A percentile compares a stretch with the other conserved stretches of the same genome.
Evolutionary conservation across 306 rosid species (phyloP).

Genomic region (Canavalia gladiata): DNA sequence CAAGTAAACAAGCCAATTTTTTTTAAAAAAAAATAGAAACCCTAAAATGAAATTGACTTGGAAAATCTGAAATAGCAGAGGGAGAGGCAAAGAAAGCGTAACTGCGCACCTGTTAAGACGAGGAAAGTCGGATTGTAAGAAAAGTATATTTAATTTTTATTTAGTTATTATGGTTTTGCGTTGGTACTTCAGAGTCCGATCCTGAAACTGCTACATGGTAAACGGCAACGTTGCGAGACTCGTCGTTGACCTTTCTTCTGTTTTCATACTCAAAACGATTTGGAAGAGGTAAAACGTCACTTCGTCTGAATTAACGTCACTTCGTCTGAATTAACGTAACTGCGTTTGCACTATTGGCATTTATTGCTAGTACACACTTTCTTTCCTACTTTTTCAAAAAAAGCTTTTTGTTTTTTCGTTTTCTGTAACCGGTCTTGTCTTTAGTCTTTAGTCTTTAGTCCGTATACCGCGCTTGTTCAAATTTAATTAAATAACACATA

Average conservation of each 20-base stretch:
- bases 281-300: slow-evolving; percentile 12
- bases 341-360: not conserved
- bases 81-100: slow-evolving; percentile 41
- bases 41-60: slow-evolving; percentile 42
- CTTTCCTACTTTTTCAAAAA: not conserved
- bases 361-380: not conserved
- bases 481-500: not conserved
- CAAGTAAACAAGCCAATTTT: slow-evolving; percentile 3
- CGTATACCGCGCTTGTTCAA: slow-evolving; percentile 3
- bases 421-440: not conserved
- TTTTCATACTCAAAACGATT: slow-evolving; percentile 2
- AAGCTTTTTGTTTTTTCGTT: not conserved
- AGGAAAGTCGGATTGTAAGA: slow-evolving; percentile 34
- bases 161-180: slow-evolving; percentile 16
- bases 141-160: not conserved
- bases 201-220: slow-evolving; percentile 3
- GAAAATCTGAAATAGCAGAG: slow-evolving; percentile 45
- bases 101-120: slow-evolving; percentile 40
- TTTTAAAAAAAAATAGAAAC: slow-evolving; percentile 3
- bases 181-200: not conserved
- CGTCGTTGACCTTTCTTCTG: slow-evolving; percentile 33
- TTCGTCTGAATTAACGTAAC: not conserved
- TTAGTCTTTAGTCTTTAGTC: not conserved
- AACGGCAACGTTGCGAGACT: slow-evolving; percentile 28
- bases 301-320: not conserved